phyloP scores from a whole-genome alignment of 345 rosid genomes.

The Eucalyptus regnans region DNA sequence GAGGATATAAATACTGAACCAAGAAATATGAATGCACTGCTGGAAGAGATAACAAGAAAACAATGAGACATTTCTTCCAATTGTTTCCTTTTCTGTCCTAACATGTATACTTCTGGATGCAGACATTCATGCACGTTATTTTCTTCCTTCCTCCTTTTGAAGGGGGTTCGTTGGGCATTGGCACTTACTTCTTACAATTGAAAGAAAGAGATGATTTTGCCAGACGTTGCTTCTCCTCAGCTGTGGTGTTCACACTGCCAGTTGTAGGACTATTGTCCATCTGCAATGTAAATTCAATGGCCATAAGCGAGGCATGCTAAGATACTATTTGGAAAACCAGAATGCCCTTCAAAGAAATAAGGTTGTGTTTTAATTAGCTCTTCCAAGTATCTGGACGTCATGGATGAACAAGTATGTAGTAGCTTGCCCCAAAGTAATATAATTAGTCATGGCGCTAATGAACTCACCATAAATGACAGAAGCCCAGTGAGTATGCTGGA shows the following conservation, averaged over 20 bases:
- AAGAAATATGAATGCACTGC: background rate
- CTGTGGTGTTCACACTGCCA: slow-evolving; percentile 81
- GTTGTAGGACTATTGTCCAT: slow-evolving; percentile 98
- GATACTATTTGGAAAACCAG: background rate
- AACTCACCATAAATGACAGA: slow-evolving; percentile 94
- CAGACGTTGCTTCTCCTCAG: slow-evolving; percentile 71
- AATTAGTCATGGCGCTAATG: background rate
- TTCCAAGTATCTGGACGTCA: background rate
- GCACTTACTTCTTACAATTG: slow-evolving; percentile 89
- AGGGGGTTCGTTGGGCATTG: background rate
- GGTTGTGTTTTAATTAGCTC: background rate
- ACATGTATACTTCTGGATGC: background rate
- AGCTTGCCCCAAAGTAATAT: background rate
- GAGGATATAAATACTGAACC: background rate
- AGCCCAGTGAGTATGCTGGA: slow-evolving; percentile 99
- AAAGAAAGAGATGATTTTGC: slow-evolving; percentile 90
- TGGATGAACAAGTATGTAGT: background rate
- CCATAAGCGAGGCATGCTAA: background rate
- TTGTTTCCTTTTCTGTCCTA: background rate
- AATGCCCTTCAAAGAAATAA: background rate
- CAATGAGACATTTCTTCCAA: background rate
- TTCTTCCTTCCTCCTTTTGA: background rate
- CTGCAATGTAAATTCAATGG: slow-evolving; percentile 15
- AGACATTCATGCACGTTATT: background rate
- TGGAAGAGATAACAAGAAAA: background rate